A percentile compares a stretch with the other conserved stretches of the same genome.
These are phyloP conservation scores for Metarhizium anisopliae DNA, from an alignment of 2,329 filamentous ascomycete genomes.

Conservation along the genomic window DNA sequence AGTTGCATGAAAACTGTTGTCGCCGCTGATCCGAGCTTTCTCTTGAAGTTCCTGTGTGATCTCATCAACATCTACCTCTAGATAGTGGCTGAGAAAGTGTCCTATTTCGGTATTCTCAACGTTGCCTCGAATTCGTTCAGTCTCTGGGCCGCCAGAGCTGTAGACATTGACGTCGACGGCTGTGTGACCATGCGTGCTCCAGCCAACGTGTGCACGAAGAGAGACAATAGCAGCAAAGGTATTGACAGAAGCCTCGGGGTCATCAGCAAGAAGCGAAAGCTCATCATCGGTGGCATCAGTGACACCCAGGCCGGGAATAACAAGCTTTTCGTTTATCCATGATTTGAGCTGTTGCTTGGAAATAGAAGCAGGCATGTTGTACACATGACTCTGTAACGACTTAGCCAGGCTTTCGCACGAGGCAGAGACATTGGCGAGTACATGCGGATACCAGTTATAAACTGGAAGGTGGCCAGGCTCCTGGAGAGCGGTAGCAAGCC, in stretches of 20 bases:
- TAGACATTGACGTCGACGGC: slow-evolving; percentile 97
- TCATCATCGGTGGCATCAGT: slow-evolving; percentile 63
- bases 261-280: slow-evolving; percentile 53
- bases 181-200: slow-evolving; percentile 88
- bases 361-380: slow-evolving; percentile 21
- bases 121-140: slow-evolving; percentile 65
- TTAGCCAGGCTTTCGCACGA: slow-evolving; percentile 63
- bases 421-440: slow-evolving; percentile 67
- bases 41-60: slow-evolving; percentile 68
- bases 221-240: slow-evolving; percentile 80
- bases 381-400: slow-evolving; percentile 53
- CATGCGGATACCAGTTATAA: slow-evolving; percentile 71
- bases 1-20: not conserved
- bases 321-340: slow-evolving; percentile 61
- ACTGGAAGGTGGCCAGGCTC: slow-evolving; percentile 43
- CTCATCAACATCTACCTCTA: slow-evolving; percentile 67
- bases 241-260: slow-evolving; percentile 43
- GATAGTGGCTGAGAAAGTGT: slow-evolving; percentile 67
- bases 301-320: slow-evolving; percentile 68
- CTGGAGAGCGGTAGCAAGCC: slow-evolving; percentile 70
- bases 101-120: slow-evolving; percentile 94
- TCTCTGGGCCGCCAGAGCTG: slow-evolving; percentile 58
- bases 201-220: slow-evolving; percentile 79
- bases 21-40: slow-evolving; percentile 27
- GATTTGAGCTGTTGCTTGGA: slow-evolving; percentile 35